phyloP scores from a whole-genome alignment of 1,284 basidiomycete genomes.

The Cystobasidium sp. region DNA sequence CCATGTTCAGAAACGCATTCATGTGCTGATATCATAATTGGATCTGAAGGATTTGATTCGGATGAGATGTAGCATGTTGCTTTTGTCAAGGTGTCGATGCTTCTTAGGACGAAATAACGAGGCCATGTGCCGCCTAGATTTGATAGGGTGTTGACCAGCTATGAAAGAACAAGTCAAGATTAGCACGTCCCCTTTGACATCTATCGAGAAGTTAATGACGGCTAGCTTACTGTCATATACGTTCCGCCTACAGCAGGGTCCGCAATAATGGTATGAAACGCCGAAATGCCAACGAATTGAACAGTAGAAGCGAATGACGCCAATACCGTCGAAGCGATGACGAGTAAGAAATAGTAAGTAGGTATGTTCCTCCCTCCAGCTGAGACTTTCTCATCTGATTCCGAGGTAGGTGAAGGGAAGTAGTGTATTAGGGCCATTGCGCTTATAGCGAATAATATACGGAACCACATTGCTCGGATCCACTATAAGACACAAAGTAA shows the following conservation, averaged over 20 bases:
- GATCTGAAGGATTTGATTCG: slow-evolving; percentile 60
- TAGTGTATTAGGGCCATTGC: slow-evolving; percentile 79
- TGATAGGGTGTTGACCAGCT: slow-evolving; percentile 93
- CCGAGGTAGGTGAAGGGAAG: slow-evolving; percentile 73
- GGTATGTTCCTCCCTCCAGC: slow-evolving; percentile 60
- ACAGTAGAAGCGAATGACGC: slow-evolving; percentile 88
- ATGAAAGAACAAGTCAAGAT: slow-evolving; percentile 6
- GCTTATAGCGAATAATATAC: slow-evolving; percentile 70
- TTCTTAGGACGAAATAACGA: slow-evolving; percentile 81
- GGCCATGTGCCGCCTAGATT: slow-evolving; percentile 99
- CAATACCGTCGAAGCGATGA: slow-evolving; percentile 78
- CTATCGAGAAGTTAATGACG: neutral
- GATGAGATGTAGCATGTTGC: slow-evolving; percentile 74
- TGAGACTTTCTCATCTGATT: neutral
- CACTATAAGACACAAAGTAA: no score
- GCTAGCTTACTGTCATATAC: slow-evolving; percentile 87
- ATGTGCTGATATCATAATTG: slow-evolving; percentile 60
- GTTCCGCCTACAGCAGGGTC: slow-evolving; percentile 97
- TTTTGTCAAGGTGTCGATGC: slow-evolving; percentile 81
- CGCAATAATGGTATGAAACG: slow-evolving; percentile 96
- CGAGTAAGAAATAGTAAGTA: slow-evolving; percentile 77
- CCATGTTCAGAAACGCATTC: slow-evolving; percentile 92
- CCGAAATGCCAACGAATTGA: slow-evolving; percentile 97
- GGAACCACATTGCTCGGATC: slow-evolving; percentile 89
- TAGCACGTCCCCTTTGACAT: slow-evolving; percentile 28